A percentile compares a stretch with the other conserved stretches of the same genome.
phyloP scores from a whole-genome alignment of 345 rosid species.

The Lepidium didymum region DNA sequence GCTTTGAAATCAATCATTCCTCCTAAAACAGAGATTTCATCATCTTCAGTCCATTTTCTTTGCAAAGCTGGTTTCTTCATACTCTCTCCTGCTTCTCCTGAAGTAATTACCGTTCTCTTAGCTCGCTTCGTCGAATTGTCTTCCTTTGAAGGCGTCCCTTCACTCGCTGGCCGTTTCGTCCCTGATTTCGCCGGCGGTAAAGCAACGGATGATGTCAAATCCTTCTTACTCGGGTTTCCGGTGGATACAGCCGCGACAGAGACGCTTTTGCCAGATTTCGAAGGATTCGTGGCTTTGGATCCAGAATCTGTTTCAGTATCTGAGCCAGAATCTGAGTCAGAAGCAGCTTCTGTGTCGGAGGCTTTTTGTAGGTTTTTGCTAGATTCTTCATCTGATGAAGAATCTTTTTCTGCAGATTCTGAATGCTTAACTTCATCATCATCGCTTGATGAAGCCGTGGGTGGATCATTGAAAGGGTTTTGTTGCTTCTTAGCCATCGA shows the following conservation, averaged over 20 bases:
- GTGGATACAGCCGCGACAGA: neutral
- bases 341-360: neutral
- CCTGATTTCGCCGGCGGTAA: slow-evolving; percentile 16
- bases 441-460: too few species aligned
- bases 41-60: slow-evolving; percentile 43
- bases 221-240: neutral
- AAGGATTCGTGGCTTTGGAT: slow-evolving; percentile 14
- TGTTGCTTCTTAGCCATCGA: too few species aligned
- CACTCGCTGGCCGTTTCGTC: slow-evolving; percentile 14
- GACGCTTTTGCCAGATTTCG: slow-evolving; percentile 16
- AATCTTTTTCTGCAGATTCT: too few species aligned
- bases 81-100: neutral
- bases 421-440: too few species aligned
- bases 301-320: slow-evolving; percentile 34
- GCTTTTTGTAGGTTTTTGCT: neutral
- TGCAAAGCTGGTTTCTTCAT: slow-evolving; percentile 18
- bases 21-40: slow-evolving; percentile 33
- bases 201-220: neutral
- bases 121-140: neutral
- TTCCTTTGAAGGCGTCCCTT: neutral
- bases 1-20: slow-evolving; percentile 34
- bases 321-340: slow-evolving; percentile 21
- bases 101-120: neutral
- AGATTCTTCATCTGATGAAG: too few species aligned
- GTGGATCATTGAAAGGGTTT: too few species aligned